These are phyloP conservation scores for Xylaria curta DNA, from an alignment of 495 filamentous ascomycete species.

Conservation along the genomic window DNA sequence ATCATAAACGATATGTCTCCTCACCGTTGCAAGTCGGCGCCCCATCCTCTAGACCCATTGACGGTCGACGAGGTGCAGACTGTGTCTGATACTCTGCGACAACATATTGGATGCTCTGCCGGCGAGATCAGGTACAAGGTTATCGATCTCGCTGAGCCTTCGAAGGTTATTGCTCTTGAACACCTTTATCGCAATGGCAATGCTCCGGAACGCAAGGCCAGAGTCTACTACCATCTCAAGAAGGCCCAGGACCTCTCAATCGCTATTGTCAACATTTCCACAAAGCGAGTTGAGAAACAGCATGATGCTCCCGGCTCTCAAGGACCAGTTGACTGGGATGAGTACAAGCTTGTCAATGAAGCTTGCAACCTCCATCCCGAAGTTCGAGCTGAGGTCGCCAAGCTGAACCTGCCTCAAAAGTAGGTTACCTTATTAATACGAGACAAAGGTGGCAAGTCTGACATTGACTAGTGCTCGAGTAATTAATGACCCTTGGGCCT, in stretches of 20 bases:
- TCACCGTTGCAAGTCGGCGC: neutral
- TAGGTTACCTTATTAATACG: neutral
- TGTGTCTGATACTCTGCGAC: conserved; percentile 1
- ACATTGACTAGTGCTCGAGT: neutral
- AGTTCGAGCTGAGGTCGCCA: neutral
- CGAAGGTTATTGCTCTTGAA: neutral
- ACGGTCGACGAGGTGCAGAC: neutral
- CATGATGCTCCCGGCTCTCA: neutral
- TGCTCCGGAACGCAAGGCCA: neutral
- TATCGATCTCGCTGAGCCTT: neutral
- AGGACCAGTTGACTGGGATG: conserved; percentile 2
- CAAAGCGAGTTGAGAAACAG: neutral
- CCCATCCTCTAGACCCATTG: neutral
- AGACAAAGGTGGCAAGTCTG: neutral
- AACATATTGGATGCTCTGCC: neutral
- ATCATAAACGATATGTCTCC: neutral
- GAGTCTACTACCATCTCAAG: conserved; percentile 2
- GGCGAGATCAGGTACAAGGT: neutral
- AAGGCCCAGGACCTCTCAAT: neutral
- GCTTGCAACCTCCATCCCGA: conserved; percentile 1
- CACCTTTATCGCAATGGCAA: neutral
- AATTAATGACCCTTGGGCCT: neutral
- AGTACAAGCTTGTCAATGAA: neutral
- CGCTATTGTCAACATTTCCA: neutral
- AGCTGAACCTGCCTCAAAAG: neutral